Conservation (phyloP, 2,329 filamentous ascomycete species). For the Cryphonectria naterciae region DNA sequence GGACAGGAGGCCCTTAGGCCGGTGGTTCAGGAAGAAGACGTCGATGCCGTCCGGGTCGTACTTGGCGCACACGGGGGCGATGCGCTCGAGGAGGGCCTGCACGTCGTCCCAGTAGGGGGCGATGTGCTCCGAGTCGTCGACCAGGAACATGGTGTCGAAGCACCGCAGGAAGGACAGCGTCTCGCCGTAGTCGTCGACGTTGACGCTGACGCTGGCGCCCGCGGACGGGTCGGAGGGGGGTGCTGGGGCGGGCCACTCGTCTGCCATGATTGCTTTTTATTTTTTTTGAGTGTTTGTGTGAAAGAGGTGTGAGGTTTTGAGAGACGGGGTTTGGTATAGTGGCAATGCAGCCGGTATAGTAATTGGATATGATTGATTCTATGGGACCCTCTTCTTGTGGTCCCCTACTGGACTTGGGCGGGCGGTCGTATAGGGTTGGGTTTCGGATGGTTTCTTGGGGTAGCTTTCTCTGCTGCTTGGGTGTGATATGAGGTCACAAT, state of each 20-base stretch:
- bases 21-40: slow-evolving; percentile 31
- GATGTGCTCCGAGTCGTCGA: slow-evolving; percentile 29
- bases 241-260: slow-evolving; percentile 25
- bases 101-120: slow-evolving; percentile 28
- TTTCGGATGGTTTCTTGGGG: not conserved
- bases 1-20: slow-evolving; percentile 28
- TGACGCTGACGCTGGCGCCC: slow-evolving; percentile 17
- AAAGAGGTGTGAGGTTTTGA: not conserved
- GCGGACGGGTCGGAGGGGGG: slow-evolving; percentile 14
- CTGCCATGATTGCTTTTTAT: slow-evolving; percentile 7
- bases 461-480: not conserved
- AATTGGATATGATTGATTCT: not conserved
- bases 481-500: not conserved
- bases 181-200: slow-evolving; percentile 28
- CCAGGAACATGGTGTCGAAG: slow-evolving; percentile 30
- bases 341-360: no score
- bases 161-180: slow-evolving; percentile 29
- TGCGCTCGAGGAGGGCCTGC: slow-evolving; percentile 28
- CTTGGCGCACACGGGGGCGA: slow-evolving; percentile 29
- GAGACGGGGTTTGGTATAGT: not conserved
- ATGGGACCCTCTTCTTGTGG: not conserved
- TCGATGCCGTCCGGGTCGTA: slow-evolving; percentile 30
- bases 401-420: no score
- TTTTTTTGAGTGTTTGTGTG: not conserved
- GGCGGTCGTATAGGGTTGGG: not conserved